Base-by-base conservation (phyloP, 108 stramenopile species). In the Cyclostephanos invisitatus region DNA sequence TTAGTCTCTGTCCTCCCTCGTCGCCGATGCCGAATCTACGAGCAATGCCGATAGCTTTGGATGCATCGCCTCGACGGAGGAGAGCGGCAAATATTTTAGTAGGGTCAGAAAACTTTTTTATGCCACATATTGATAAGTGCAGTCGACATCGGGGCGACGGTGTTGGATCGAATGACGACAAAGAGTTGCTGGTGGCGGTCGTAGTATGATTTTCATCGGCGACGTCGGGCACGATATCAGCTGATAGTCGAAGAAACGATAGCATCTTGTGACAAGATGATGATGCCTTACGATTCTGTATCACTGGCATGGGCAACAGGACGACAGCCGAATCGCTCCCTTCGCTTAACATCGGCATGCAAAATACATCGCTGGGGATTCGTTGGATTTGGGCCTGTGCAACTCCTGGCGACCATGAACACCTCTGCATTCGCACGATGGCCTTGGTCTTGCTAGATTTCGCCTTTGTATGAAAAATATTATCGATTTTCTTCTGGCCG, bases 51-150 rank as follows among this genome's bases (percentile, higher is more conserved):
- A 79, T 49, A 32, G 82, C 82, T 53, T 55, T 78, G 25, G 54
- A 42, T 3, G 77, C 72, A 61, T 79, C 68, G 12, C 64, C 70
- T n/a, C 67, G 73, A 27, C 68, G 67, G 32, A 83, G 68, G 8
- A 83, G 65, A 2, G 57, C 48, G 4, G 69, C 53, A 24, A 81
- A 71, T 7, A 81, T 67, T 49, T 74, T 49, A 12, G 73, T 35
- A n/a, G 80, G 80, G 47, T 81, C 80, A 7, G 51, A 64, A 37
- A 74, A 60, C 37, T 60, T 81, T 64, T 60, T 32, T 49, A 70
- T 69, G 10, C 49, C 73, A 37, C 68, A 48, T 1, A 74, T 29
- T 8, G 73, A 63, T 20, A 81, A 54, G 47, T 37, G 27, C 8
- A 53, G 54, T 18, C 18, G 50, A 63, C 46, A 7, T 7, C 14